These are phyloP conservation scores for Nemania sp. DNA, from an alignment of 2,329 filamentous ascomycete genomes.

Conservation along the genomic window DNA sequence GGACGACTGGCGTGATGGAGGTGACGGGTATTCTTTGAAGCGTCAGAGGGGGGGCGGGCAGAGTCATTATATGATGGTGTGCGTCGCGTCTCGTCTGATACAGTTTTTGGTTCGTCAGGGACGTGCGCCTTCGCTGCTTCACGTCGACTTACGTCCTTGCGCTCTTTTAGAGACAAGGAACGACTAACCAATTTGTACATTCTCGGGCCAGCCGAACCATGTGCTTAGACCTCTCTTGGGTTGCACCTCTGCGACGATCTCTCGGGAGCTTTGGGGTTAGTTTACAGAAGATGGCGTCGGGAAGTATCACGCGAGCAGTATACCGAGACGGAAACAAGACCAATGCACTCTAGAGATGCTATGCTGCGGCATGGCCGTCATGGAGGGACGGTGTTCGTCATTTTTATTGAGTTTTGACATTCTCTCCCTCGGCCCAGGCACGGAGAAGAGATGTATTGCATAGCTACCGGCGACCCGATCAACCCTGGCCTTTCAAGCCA, in stretches of 20 bases:
- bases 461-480: neutral
- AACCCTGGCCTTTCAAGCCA: neutral
- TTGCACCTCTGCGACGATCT: constrained; percentile 17
- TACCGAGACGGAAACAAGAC: constrained; percentile 4
- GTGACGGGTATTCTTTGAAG: constrained; percentile 28
- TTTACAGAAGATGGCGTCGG: constrained; percentile 6
- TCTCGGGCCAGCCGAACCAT: constrained; percentile 20
- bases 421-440: constrained; percentile 3
- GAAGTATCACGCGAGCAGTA: constrained; percentile 3
- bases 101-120: constrained; percentile 37
- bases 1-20: constrained; percentile 33
- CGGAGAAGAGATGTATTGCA: constrained; percentile 1
- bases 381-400: constrained; percentile 5
- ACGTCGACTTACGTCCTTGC: constrained; percentile 27
- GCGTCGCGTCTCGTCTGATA: constrained; percentile 40
- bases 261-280: neutral
- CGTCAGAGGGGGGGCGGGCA: constrained; percentile 27
- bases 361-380: neutral
- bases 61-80: constrained; percentile 35
- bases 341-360: neutral
- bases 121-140: constrained; percentile 36
- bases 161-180: constrained; percentile 33
- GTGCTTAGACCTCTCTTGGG: constrained; percentile 18
- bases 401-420: constrained; percentile 4
- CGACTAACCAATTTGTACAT: constrained; percentile 36